phyloP scores from a whole-genome alignment of 495 filamentous ascomycete species.

The Bathelium albidoporum region DNA sequence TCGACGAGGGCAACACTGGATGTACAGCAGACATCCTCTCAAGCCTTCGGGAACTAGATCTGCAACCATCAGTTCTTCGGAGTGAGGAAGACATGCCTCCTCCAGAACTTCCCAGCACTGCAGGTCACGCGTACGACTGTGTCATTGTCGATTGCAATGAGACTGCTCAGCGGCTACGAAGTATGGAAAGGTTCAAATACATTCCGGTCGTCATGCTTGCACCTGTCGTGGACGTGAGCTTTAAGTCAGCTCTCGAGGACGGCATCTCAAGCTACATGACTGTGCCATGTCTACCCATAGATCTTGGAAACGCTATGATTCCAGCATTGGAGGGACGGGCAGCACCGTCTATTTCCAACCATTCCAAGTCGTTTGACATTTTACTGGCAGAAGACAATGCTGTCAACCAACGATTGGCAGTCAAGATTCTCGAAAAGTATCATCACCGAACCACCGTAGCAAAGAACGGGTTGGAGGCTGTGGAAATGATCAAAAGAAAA shows the following conservation, averaged over 20 bases:
- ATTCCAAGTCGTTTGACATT: conserved; percentile 92
- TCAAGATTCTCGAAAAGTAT: conserved; percentile 97
- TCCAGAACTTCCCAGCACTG: conserved; percentile 44
- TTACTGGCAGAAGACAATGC: conserved; percentile 95
- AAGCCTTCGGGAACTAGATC: conserved; percentile 68
- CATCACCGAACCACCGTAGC: conserved; percentile 95
- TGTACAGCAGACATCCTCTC: conserved; percentile 61
- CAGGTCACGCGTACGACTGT: conserved; percentile 70
- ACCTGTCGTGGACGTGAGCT: conserved; percentile 79
- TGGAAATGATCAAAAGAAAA: conserved; percentile 78
- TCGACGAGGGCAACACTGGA: conserved; percentile 83
- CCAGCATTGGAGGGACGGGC: conserved; percentile 93
- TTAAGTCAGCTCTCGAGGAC: conserved; percentile 90
- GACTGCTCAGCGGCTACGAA: conserved; percentile 72
- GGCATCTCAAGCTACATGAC: conserved; percentile 99
- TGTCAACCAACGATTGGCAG: conserved; percentile 91
- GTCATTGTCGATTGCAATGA: conserved; percentile 94
- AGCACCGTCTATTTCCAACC: conserved; percentile 82
- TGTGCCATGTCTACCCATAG: conserved; percentile 86
- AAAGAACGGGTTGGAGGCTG: conserved; percentile 84
- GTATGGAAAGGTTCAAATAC: conserved; percentile 92
- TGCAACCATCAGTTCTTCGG: conserved; percentile 73
- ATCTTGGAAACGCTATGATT: conserved; percentile 95
- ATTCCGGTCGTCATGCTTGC: conserved; percentile 92
- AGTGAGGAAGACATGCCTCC: conserved; percentile 48